Conservation (phyloP, 2,329 filamentous ascomycete genomes). For the Botryotinia narcissicola region DNA sequence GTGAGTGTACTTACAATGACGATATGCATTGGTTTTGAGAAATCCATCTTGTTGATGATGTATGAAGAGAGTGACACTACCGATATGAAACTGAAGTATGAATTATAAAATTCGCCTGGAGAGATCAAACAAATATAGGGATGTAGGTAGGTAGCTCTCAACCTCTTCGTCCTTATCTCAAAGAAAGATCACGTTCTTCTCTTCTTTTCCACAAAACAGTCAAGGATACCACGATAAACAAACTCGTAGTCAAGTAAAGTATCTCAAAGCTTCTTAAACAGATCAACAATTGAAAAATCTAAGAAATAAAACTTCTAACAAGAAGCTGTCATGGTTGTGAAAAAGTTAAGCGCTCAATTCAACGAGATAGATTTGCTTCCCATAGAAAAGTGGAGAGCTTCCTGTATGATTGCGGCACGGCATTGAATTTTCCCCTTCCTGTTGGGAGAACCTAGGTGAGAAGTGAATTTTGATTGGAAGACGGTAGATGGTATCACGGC, state of each 20-base stretch:
- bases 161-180: not conserved
- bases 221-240: not conserved
- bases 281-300: not conserved
- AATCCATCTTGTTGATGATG: slow-evolving; percentile 2
- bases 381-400: not conserved
- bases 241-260: not conserved
- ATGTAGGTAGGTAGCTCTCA: not conserved
- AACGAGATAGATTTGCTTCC: not conserved
- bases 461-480: not conserved
- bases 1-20: slow-evolving; percentile 5
- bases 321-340: not conserved
- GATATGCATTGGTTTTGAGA: slow-evolving; percentile 6
- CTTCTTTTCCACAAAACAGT: not conserved
- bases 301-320: not conserved
- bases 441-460: not conserved
- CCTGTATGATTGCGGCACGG: not conserved
- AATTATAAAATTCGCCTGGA: not conserved
- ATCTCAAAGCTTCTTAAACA: not conserved
- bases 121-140: not conserved
- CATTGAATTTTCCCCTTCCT: not conserved
- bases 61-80: not conserved
- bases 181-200: not conserved
- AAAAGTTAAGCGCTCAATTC: not conserved
- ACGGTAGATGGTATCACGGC: not conserved
- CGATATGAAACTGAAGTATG: not conserved